Evolutionary conservation across 305 asterid species (phyloP), one percentile per base, ranked within the genome.

Genomic region (Petunia hybrid): DNA sequence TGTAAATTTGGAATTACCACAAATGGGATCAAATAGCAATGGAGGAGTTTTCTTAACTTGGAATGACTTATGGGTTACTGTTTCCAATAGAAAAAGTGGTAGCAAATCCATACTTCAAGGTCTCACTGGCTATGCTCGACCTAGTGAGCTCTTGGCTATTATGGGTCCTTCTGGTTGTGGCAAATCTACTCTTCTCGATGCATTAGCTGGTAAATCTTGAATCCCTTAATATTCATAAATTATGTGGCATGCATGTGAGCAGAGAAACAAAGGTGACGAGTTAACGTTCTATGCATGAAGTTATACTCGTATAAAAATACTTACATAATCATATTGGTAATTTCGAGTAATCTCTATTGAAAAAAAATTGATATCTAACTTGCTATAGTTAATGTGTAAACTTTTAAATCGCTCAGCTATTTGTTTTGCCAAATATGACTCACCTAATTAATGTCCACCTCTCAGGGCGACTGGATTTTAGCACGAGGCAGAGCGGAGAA

Each of bases 91-190:
- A 1, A 80, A 70, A 5, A 16, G 70, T 77, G 85, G 83, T 1
- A 53, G 83, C 14, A 84, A 77, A 70, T 39, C 89, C 2, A 86
- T 86, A 61, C 89, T 86, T 69, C 81, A 75, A 76, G 87, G 87
- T 36, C 82, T 86, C 56, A 86, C 89, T 4, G 87, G 89, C 14
- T 86, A 76, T 40, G 89, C 84, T 5, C 80, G 82, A 2, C 89
- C 87, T 6, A 86, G 81, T 46, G 83, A 86, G 56, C 81, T 84
- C 62, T 56, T 86, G 53, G 89, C 87, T 9, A 53, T 86, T 9
- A 82, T 86, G 89, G 89, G 89, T 55, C 89, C 87, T 75, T 86
- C 89, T 8, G 89, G 89, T 12, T 60, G 79, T 36, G 89, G 89
- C 62, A 86, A 86, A 13, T 81, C 87, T 75, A 86, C 87, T 0